A percentile compares a stretch with the other conserved stretches of the same genome.
Evolutionary conservation across 129 eudicot species (phyloP).

Genomic region (Sambucus nigra): DNA sequence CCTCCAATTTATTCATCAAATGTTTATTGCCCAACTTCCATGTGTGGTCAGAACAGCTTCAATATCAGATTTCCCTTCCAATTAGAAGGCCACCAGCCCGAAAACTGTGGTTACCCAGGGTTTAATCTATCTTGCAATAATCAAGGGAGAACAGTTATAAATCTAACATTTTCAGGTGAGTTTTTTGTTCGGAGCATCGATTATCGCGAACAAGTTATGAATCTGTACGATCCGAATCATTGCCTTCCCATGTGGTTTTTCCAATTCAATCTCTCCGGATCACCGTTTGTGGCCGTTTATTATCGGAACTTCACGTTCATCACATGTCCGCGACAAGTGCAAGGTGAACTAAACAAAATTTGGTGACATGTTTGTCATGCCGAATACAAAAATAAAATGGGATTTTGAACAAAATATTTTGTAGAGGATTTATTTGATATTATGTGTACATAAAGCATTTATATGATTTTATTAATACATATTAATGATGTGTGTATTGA

Average conservation of each 20-base stretch:
- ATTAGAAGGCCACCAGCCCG: slow-evolving; percentile 7
- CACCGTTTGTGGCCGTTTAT: slow-evolving; percentile 14
- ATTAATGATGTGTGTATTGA: too few species aligned
- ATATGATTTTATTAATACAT: too few species aligned
- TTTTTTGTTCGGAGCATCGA: slow-evolving; percentile 15
- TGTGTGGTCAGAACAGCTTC: slow-evolving; percentile 5
- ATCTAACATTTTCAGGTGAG: slow-evolving; percentile 22
- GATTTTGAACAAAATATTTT: too few species aligned
- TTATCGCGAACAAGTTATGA: slow-evolving; percentile 4
- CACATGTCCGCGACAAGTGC: too few species aligned
- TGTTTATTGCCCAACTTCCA: slow-evolving; percentile 1
- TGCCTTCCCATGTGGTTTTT: slow-evolving; percentile 24
- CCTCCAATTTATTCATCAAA: slow-evolving; percentile 3
- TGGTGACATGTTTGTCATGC: too few species aligned
- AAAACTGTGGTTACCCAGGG: slow-evolving; percentile 25
- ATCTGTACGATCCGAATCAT: slow-evolving; percentile 13
- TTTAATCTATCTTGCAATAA: slow-evolving; percentile 15
- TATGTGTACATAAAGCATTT: too few species aligned
- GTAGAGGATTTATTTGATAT: too few species aligned
- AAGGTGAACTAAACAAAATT: too few species aligned
- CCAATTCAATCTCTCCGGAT: slow-evolving; percentile 13
- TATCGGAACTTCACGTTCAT: slow-evolving; percentile 17
- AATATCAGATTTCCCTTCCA: slow-evolving; percentile 24
- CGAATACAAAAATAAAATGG: too few species aligned
- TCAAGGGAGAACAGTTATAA: slow-evolving; percentile 2